These are phyloP conservation scores for Eimeria zaria DNA, from an alignment of 169 alveolate species.

Conservation along the genomic window DNA sequence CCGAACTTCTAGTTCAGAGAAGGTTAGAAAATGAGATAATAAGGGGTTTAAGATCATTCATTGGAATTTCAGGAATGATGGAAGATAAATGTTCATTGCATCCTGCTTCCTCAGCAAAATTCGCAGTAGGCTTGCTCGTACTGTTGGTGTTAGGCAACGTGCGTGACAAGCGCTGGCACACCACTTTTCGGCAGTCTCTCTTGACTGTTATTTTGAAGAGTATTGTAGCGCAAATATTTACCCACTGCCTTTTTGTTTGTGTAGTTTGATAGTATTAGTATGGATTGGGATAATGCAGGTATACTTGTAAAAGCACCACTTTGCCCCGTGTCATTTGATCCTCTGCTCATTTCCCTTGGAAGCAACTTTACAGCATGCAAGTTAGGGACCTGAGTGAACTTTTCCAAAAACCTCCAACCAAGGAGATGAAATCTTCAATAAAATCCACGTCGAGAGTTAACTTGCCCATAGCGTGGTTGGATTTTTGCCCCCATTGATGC, in stretches of 20 bases:
- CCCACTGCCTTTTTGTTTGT: not conserved
- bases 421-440: not conserved
- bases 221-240: not conserved
- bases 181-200: not conserved
- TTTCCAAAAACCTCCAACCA: not conserved
- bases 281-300: not conserved
- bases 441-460: not conserved
- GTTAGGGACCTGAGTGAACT: not conserved
- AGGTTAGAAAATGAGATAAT: not conserved
- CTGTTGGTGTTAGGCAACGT: not conserved
- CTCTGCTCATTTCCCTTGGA: not conserved
- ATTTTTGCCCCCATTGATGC: not conserved
- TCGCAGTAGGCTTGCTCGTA: not conserved
- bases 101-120: not conserved
- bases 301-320: not conserved
- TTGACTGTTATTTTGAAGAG: not conserved
- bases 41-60: not conserved
- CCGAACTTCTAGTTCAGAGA: not conserved
- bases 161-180: not conserved
- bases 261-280: not conserved
- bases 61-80: not conserved
- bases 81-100: not conserved
- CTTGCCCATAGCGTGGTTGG: not conserved
- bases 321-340: not conserved
- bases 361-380: not conserved